phyloP scores from a whole-genome alignment of 345 rosid species.

The Mallotus nudiflorus region DNA sequence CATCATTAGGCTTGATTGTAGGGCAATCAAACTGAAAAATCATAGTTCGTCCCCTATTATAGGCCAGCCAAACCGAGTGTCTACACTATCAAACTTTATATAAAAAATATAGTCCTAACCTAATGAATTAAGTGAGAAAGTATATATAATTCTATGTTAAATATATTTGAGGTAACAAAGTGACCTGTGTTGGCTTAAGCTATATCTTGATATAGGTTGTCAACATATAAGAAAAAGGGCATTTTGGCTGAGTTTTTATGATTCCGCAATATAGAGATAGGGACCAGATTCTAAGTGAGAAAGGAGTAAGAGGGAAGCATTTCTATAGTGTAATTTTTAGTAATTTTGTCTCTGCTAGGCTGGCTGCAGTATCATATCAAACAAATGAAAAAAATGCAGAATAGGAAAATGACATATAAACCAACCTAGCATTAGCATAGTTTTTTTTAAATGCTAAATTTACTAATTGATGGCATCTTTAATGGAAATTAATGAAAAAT shows the following conservation, averaged over 20 bases:
- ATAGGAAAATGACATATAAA: neutral
- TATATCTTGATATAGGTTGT: constrained; percentile 21
- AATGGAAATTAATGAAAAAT: no score
- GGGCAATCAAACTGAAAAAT: no score
- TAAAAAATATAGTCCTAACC: no score
- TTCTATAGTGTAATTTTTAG: neutral
- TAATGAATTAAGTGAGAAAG: no score
- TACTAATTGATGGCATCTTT: constrained; percentile 4
- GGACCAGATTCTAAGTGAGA: constrained; percentile 10
- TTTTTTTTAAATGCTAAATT: neutral
- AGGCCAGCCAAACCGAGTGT: no score
- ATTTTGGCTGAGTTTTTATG: constrained; percentile 17
- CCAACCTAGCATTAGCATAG: constrained; percentile 6
- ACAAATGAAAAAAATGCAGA: neutral
- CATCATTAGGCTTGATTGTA: no score
- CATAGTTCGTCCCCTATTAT: no score
- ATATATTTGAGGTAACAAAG: constrained; percentile 20
- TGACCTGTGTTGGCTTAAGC: constrained; percentile 23
- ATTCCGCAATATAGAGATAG: constrained; percentile 19
- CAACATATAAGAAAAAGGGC: neutral
- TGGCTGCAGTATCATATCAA: neutral
- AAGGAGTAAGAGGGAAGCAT: no score
- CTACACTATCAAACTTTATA: no score
- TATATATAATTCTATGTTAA: neutral
- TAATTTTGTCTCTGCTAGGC: constrained; percentile 14